Base-by-base conservation (phyloP, 148 eudicot species). In the Talinum fruticosum region DNA sequence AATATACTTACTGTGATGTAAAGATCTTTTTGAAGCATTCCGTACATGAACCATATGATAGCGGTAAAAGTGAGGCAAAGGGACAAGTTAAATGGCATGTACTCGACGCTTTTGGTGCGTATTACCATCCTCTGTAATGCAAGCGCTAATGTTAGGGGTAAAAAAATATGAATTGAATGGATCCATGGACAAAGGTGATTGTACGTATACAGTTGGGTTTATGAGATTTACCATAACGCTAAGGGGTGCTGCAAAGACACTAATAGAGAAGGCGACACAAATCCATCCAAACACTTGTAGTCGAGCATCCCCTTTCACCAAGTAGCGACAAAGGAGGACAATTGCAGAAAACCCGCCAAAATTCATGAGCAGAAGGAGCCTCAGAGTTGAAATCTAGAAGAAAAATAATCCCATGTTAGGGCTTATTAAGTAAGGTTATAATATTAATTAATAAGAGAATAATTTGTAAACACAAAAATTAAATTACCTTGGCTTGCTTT, bases 51-150 rank as follows among this genome's bases (percentile, higher is more conserved):
- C 97, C 97, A 93, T 81, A 87, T 77, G 54, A 86, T 84, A 1
- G 97, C 97, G 3, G 89, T 91, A 44, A 91, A 33, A 1, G 92
- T 88, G 71, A 93, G 92, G 57, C 82, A 85, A 4, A 88, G 16
- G 1, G 97, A 93, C 21, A 93, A 75, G 12, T 79, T 87, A 71
- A 93, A 84, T 32, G 97, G 97, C 93, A 91, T 88, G 85, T 82
- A 91, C 82, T 93, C 93, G 4, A 93, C 96, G 73, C 97, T 91
- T 66, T 89, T 91, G 16, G 96, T 93, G 16, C 89, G 84, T 18
- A 93, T 88, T 71, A 93, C 96, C 80, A 74, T 67, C 71, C 86
- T 85, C 97, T 93, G 93, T 38, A 80, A 16, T 10, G 29, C 10
- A 7, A 35, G 13, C 18, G n/a, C 28, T n/a, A 8, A n/a, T 59